phyloP scores from a whole-genome alignment of 2,329 filamentous ascomycete genomes.

The Ilyonectria destructans region DNA sequence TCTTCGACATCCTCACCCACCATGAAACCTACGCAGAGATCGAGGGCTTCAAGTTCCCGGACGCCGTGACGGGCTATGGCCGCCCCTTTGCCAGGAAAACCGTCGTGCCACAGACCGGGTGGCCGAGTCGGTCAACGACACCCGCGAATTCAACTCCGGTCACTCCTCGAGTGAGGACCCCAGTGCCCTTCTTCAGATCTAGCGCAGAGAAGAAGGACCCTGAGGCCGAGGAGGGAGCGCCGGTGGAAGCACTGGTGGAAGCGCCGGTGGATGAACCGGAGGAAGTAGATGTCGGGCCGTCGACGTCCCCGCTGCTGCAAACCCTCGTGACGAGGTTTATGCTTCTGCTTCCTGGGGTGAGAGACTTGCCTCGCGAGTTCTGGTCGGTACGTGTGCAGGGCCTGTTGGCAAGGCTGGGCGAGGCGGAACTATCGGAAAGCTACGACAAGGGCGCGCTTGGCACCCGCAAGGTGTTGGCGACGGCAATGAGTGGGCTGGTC shows the following conservation, averaged over 20 bases:
- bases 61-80: conserved; percentile 78
- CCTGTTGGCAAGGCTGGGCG: conserved; percentile 74
- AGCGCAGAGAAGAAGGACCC: conserved; percentile 7
- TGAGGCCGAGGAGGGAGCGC: conserved; percentile 6
- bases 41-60: conserved; percentile 77
- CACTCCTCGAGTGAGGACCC: conserved; percentile 50
- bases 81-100: conserved; percentile 71
- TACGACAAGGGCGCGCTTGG: conserved; percentile 86
- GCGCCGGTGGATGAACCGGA: conserved; percentile 36
- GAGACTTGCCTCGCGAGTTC: conserved; percentile 74
- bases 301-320: conserved; percentile 78
- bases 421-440: conserved; percentile 83
- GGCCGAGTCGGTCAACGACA: conserved; percentile 44
- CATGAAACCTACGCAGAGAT: conserved; percentile 78
- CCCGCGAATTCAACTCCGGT: conserved; percentile 45
- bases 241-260: conserved; percentile 30
- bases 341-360: conserved; percentile 77
- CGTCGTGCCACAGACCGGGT: conserved; percentile 34
- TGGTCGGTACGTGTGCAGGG: conserved; percentile 76
- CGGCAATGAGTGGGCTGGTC: conserved; percentile 78
- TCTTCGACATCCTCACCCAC: conserved; percentile 75
- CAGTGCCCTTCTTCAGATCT: conserved; percentile 35
- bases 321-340: conserved; percentile 77
- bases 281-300: conserved; percentile 51
- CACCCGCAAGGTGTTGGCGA: conserved; percentile 82